Evolutionary conservation across 495 filamentous ascomycete species (phyloP).

Genomic region (Baudoinia panamericana): DNA sequence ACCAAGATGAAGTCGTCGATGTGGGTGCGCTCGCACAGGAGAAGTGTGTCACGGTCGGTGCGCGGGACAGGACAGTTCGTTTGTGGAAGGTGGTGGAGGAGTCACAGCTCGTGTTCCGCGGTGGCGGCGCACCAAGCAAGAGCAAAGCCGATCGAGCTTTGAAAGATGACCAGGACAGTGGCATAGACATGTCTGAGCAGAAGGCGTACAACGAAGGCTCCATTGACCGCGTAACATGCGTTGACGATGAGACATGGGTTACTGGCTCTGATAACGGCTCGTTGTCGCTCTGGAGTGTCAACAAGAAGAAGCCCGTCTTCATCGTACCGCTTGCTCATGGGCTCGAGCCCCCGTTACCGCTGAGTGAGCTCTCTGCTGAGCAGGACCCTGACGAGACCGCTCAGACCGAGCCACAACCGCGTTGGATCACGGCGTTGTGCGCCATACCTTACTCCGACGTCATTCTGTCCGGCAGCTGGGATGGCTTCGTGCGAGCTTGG

Average conservation of each 20-base stretch:
- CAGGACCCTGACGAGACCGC: constrained; percentile 35
- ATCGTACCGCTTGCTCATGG: constrained; percentile 72
- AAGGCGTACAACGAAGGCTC: constrained; percentile 61
- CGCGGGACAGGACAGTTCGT: constrained; percentile 80
- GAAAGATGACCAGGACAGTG: constrained; percentile 8
- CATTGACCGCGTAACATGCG: constrained; percentile 76
- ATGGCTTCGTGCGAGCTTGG: constrained; percentile 80
- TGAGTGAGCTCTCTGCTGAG: constrained; percentile 60
- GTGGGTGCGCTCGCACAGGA: constrained; percentile 67
- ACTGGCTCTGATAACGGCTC: constrained; percentile 82
- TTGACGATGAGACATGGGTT: constrained; percentile 82
- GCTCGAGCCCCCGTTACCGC: constrained; percentile 50
- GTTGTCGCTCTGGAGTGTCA: constrained; percentile 75
- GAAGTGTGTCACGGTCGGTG: constrained; percentile 79
- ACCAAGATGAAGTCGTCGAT: constrained; percentile 79
- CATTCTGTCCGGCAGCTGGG: constrained; percentile 84
- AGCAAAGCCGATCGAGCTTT: constrained; percentile 18
- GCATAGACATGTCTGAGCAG: constrained; percentile 18
- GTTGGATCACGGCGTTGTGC: constrained; percentile 81
- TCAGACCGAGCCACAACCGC: constrained; percentile 40
- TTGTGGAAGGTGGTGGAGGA: constrained; percentile 97
- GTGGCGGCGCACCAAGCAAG: constrained; percentile 45
- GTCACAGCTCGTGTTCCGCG: constrained; percentile 85
- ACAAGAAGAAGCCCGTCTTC: constrained; percentile 92
- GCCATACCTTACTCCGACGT: constrained; percentile 79